Evolutionary conservation across 371 early-diverging fungal genomes (phyloP).

Genomic region (Blakeslea trispora): DNA sequence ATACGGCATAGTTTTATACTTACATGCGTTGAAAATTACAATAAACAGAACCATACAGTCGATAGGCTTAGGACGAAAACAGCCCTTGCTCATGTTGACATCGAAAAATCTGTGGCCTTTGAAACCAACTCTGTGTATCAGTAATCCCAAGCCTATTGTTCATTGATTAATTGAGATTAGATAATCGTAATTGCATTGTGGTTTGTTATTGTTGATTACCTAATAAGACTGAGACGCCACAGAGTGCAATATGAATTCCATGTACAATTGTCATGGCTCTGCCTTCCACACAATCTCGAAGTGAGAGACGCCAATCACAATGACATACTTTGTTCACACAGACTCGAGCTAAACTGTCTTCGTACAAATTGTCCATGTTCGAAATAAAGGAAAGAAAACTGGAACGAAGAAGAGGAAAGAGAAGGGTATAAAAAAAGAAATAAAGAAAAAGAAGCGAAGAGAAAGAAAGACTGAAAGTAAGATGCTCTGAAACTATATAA

Average conservation of each 20-base stretch:
- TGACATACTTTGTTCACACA: slow-evolving; percentile 26
- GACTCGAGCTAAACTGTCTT: slow-evolving; percentile 6
- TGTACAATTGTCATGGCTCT: slow-evolving; percentile 28
- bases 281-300: slow-evolving; percentile 23
- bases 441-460: neutral
- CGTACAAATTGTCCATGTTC: neutral
- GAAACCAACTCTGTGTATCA: slow-evolving; percentile 20
- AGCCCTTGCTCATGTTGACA: slow-evolving; percentile 16
- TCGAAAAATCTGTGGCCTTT: slow-evolving; percentile 29
- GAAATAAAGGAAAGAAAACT: neutral
- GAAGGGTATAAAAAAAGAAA: neutral
- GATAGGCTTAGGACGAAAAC: slow-evolving; percentile 32
- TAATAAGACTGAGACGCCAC: slow-evolving; percentile 17
- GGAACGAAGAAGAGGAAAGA: neutral
- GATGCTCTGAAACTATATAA: too few relatives aligned
- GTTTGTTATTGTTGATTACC: slow-evolving; percentile 3
- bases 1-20: slow-evolving; percentile 5
- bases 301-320: slow-evolving; percentile 30
- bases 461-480: too few relatives aligned
- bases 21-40: slow-evolving; percentile 26
- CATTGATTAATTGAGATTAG: too few relatives aligned
- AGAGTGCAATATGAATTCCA: slow-evolving; percentile 26
- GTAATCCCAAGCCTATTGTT: slow-evolving; percentile 13
- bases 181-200: neutral
- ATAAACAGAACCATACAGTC: slow-evolving; percentile 33